Percentiles rank a stretch among this genome's conserved stretches.
Conservation (phyloP, 2,329 filamentous ascomycete genomes). For the Cladosporium austrohemisphaericum region DNA sequence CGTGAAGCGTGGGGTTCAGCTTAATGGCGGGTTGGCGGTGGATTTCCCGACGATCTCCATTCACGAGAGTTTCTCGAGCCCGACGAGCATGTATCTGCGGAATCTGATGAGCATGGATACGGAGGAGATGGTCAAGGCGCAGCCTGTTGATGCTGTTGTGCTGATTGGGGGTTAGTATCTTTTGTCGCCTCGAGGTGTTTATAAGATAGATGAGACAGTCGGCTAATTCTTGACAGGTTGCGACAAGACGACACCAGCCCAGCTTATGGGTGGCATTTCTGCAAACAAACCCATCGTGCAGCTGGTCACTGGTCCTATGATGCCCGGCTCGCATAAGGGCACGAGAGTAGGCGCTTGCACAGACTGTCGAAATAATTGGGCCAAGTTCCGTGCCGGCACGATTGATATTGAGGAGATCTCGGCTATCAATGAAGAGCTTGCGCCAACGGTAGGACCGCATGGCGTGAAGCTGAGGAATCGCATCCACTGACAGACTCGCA, state of each 20-base stretch:
- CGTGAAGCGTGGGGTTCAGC: slow-evolving; percentile 63
- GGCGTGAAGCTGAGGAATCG: too few relatives aligned
- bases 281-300: slow-evolving; percentile 69
- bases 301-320: slow-evolving; percentile 70
- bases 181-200: too few relatives aligned
- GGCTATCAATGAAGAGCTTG: slow-evolving; percentile 67
- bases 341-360: slow-evolving; percentile 68
- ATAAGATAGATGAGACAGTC: neutral
- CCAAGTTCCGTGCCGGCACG: slow-evolving; percentile 60
- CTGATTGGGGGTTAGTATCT: slow-evolving; percentile 57
- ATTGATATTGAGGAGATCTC: slow-evolving; percentile 70
- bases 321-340: slow-evolving; percentile 65
- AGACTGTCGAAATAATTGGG: slow-evolving; percentile 72
- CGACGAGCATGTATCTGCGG: slow-evolving; percentile 70
- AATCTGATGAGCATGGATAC: slow-evolving; percentile 79
- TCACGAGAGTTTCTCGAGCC: slow-evolving; percentile 64
- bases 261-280: slow-evolving; percentile 71
- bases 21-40: slow-evolving; percentile 63
- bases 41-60: slow-evolving; percentile 72
- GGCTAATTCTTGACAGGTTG: slow-evolving; percentile 49
- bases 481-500: neutral
- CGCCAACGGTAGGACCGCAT: slow-evolving; percentile 67
- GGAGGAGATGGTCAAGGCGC: slow-evolving; percentile 71
- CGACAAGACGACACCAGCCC: slow-evolving; percentile 71
- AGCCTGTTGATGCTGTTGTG: slow-evolving; percentile 62